Evolutionary conservation across 306 rosid genomes (phyloP).

Genomic region (Canavalia gladiata): DNA sequence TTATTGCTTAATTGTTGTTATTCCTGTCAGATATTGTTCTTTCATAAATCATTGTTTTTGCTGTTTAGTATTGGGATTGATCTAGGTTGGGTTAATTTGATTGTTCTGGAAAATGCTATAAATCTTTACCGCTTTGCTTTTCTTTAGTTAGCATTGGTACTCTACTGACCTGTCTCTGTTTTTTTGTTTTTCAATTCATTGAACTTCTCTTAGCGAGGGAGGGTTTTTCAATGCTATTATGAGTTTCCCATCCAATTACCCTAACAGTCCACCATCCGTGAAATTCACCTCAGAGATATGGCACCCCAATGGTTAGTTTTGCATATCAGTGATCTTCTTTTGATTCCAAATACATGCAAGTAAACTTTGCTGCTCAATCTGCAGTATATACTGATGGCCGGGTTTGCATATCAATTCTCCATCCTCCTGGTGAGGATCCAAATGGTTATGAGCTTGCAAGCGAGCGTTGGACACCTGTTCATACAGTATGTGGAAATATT

Average conservation of each 20-base stretch:
- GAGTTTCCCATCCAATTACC: slow-evolving; percentile 92
- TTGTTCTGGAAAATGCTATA: slow-evolving; percentile 12
- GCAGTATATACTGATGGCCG: slow-evolving; percentile 96
- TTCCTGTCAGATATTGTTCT: slow-evolving; percentile 17
- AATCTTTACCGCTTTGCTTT: background rate
- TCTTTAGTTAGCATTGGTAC: background rate
- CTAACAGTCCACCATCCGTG: slow-evolving; percentile 92
- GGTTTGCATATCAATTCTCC: slow-evolving; percentile 97
- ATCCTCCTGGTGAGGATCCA: slow-evolving; percentile 97
- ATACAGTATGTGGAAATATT: slow-evolving; percentile 70
- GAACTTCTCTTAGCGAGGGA: slow-evolving; percentile 74
- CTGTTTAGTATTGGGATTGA: slow-evolving; percentile 20
- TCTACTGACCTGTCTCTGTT: slow-evolving; percentile 30
- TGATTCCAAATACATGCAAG: background rate
- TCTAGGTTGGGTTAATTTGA: slow-evolving; percentile 25
- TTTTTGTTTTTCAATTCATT: slow-evolving; percentile 35
- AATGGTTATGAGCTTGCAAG: slow-evolving; percentile 99
- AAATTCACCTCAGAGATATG: slow-evolving; percentile 85
- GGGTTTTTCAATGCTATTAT: slow-evolving; percentile 97
- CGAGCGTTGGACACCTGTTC: slow-evolving; percentile 99
- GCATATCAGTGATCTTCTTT: background rate
- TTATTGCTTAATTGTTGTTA: background rate
- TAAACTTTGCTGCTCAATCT: slow-evolving; percentile 41
- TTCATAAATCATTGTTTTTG: slow-evolving; percentile 23
- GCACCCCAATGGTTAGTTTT: slow-evolving; percentile 92